Evolutionary conservation across 805 yeast species (phyloP).

Genomic region (Starmerella riodocensis): DNA sequence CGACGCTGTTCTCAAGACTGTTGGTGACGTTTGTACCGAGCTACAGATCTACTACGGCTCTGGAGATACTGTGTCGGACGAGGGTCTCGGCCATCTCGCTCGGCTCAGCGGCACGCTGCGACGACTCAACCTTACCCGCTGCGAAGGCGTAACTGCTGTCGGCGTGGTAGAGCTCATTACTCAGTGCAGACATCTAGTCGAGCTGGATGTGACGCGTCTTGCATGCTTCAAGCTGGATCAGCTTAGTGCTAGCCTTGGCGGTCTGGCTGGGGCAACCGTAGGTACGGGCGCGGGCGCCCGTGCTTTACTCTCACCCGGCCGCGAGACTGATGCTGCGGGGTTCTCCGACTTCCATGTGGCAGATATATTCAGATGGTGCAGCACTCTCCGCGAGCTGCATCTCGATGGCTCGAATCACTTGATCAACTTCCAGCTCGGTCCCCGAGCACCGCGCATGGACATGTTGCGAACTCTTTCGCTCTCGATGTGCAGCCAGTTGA

Average conservation of each 20-base stretch:
- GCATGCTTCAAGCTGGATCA: constrained; percentile 28
- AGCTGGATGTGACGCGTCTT: constrained; percentile 74
- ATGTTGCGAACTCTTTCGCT: constrained; percentile 70
- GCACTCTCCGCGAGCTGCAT: constrained; percentile 8
- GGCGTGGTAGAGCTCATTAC: constrained; percentile 44
- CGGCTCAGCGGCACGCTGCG: constrained; percentile 59
- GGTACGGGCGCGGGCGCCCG: not conserved
- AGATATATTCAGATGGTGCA: no score
- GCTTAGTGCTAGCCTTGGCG: not conserved
- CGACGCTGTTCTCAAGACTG: constrained; percentile 56
- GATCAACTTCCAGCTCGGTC: constrained; percentile 25
- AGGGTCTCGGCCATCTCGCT: constrained; percentile 47
- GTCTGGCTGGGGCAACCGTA: not conserved
- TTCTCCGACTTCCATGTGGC: no score
- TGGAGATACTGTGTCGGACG: constrained; percentile 42
- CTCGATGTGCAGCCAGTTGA: constrained; percentile 66
- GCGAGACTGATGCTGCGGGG: constrained; percentile 1
- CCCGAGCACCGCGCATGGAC: constrained; percentile 37
- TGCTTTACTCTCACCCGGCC: constrained; percentile 1
- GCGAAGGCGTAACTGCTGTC: constrained; percentile 50
- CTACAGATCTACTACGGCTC: constrained; percentile 75
- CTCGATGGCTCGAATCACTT: constrained; percentile 33
- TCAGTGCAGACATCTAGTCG: constrained; percentile 68
- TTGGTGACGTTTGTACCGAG: constrained; percentile 59
- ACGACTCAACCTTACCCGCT: constrained; percentile 68